Evolutionary conservation across 306 rosid species (phyloP).

Genomic region (Begonia loranthoides): DNA sequence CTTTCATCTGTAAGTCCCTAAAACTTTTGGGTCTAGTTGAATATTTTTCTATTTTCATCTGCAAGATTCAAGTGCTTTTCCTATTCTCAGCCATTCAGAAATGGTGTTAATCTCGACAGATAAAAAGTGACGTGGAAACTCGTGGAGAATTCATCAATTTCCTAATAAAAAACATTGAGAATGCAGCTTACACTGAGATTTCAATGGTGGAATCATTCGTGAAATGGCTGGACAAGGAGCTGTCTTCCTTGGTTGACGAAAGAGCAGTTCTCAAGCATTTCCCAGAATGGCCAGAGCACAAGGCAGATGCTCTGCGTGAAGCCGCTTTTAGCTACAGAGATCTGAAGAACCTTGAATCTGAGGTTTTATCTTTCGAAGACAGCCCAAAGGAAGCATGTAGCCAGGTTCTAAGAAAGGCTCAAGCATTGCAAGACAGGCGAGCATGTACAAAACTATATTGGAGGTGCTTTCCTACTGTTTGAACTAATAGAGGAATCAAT

Average conservation of each 20-base stretch:
- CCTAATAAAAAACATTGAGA: slow-evolving; percentile 50
- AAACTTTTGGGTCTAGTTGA: neutral
- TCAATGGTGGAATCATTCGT: slow-evolving; percentile 65
- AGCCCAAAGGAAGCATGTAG: slow-evolving; percentile 39
- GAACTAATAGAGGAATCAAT: slow-evolving; percentile 3
- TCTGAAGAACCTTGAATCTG: slow-evolving; percentile 51
- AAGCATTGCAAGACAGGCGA: slow-evolving; percentile 95
- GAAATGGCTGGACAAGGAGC: slow-evolving; percentile 63
- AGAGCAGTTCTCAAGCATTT: slow-evolving; percentile 77
- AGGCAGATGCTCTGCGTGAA: slow-evolving; percentile 74
- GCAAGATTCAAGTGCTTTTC: neutral
- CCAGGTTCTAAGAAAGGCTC: slow-evolving; percentile 54
- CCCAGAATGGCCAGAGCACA: slow-evolving; percentile 81
- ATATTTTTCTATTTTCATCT: slow-evolving; percentile 2
- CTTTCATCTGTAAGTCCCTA: slow-evolving; percentile 60
- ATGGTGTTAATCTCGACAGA: slow-evolving; percentile 29
- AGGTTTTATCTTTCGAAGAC: slow-evolving; percentile 47
- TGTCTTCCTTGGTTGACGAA: slow-evolving; percentile 73
- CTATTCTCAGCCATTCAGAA: neutral
- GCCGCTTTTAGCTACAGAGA: slow-evolving; percentile 71
- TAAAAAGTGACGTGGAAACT: slow-evolving; percentile 68
- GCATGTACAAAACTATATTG: slow-evolving; percentile 30
- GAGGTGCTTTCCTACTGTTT: neutral
- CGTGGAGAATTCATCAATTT: slow-evolving; percentile 58
- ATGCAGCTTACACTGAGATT: slow-evolving; percentile 33